These are phyloP conservation scores for Starmera amethionina DNA, from an alignment of 805 yeast genomes.

Conservation along the genomic window DNA sequence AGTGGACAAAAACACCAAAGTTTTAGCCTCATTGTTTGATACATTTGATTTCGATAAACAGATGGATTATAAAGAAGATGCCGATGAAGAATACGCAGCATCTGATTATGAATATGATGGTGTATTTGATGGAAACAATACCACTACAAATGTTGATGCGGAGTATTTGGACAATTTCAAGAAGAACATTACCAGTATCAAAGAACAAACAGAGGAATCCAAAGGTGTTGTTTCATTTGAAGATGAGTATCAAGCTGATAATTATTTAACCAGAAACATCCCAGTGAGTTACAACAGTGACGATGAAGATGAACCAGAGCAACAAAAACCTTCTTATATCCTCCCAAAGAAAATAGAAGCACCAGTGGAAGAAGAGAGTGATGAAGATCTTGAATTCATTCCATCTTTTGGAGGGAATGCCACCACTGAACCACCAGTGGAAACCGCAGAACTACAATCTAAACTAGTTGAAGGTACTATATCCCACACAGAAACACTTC, in stretches of 20 bases:
- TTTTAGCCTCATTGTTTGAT: conserved; percentile 38
- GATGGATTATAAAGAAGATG: conserved; percentile 29
- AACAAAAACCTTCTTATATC: conserved; percentile 15
- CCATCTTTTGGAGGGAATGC: conserved; percentile 38
- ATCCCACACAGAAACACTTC: conserved; percentile 50
- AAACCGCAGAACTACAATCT: conserved; percentile 3
- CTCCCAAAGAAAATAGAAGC: conserved; percentile 11
- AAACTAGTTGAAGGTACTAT: conserved; percentile 17
- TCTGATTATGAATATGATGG: conserved; percentile 36
- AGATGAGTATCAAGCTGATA: conserved; percentile 10
- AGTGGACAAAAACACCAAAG: conserved; percentile 31
- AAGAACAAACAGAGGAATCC: conserved; percentile 14
- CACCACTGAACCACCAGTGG: not conserved
- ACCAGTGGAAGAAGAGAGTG: conserved; percentile 17
- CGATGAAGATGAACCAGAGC: conserved; percentile 4
- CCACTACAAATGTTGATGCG: conserved; percentile 25
- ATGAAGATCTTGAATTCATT: conserved; percentile 35
- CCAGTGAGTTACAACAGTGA: conserved; percentile 1
- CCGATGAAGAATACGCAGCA: conserved; percentile 27
- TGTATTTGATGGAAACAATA: conserved; percentile 25
- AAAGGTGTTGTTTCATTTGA: conserved; percentile 9
- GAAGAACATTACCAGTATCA: conserved; percentile 16
- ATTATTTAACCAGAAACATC: conserved; percentile 4
- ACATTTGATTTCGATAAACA: conserved; percentile 46
- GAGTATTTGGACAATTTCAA: conserved; percentile 21